These are phyloP conservation scores for Peniophora sp. DNA, from an alignment of 1,284 basidiomycete species.

Conservation along the genomic window DNA sequence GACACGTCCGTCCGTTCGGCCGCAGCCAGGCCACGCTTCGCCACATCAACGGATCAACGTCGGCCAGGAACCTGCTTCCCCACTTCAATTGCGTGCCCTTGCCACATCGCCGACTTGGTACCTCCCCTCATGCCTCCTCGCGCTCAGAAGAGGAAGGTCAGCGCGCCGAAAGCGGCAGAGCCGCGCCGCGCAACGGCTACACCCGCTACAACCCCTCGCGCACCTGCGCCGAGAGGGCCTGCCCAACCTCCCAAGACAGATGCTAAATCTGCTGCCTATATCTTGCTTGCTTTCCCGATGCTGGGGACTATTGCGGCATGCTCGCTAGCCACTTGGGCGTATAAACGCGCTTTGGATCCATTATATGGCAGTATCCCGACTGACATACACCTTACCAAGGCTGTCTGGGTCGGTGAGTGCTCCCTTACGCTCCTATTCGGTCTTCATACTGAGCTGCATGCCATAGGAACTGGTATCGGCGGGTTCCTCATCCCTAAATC, in stretches of 20 bases:
- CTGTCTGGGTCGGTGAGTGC: conserved; percentile 30
- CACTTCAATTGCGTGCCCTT: no score
- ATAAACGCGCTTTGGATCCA: conserved; percentile 47
- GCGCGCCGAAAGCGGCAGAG: neutral
- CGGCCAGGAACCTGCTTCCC: no score
- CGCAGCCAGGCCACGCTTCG: no score
- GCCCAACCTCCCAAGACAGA: neutral
- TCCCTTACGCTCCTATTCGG: conserved; percentile 26
- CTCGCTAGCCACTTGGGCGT: conserved; percentile 46
- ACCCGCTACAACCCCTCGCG: neutral
- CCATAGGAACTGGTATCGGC: no score
- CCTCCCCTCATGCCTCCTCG: conserved; percentile 5
- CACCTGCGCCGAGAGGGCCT: neutral
- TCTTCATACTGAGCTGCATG: no score
- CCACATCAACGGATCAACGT: no score
- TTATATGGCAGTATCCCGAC: conserved; percentile 51
- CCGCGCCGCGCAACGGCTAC: neutral
- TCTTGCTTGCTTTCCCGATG: conserved; percentile 17
- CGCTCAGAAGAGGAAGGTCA: conserved; percentile 6
- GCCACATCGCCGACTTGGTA: no score
- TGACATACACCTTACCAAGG: conserved; percentile 34
- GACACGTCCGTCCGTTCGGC: no score
- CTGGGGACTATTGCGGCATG: conserved; percentile 24
- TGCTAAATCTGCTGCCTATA: neutral
- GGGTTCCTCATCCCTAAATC: no score